phyloP scores from a whole-genome alignment of 768 basidiomycete species.

The Lactarius pseudohatsudake region DNA sequence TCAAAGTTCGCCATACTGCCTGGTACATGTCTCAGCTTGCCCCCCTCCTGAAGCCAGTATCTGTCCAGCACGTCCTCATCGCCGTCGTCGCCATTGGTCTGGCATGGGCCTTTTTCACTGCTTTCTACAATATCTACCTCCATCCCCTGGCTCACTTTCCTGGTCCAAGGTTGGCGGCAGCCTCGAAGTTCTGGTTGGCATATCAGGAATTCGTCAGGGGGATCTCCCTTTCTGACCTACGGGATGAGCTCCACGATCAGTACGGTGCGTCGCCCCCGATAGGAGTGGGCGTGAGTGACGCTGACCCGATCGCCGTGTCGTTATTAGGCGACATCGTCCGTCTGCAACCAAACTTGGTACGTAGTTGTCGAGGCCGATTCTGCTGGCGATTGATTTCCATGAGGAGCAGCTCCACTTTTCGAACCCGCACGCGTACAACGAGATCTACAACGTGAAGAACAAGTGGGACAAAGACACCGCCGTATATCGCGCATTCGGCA shows the following conservation, averaged over 20 bases:
- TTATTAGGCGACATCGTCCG: slow-evolving; percentile 40
- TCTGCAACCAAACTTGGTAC: slow-evolving; percentile 43
- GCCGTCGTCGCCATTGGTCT: neutral
- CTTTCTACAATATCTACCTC: slow-evolving; percentile 16
- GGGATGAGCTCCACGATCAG: slow-evolving; percentile 38
- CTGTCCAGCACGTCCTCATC: slow-evolving; percentile 6
- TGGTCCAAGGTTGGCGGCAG: slow-evolving; percentile 30
- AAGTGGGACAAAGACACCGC: slow-evolving; percentile 37
- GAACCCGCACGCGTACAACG: slow-evolving; percentile 41
- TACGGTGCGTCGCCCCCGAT: slow-evolving; percentile 34
- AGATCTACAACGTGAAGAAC: slow-evolving; percentile 42
- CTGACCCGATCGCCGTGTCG: neutral
- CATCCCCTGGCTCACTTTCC: slow-evolving; percentile 31
- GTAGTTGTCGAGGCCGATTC: neutral
- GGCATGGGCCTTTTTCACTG: neutral
- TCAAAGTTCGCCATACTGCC: neutral
- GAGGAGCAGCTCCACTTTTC: slow-evolving; percentile 43
- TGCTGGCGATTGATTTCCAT: neutral
- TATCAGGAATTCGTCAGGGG: slow-evolving; percentile 27
- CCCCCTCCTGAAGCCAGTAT: neutral
- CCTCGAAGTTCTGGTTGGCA: slow-evolving; percentile 26
- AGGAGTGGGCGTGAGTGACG: neutral
- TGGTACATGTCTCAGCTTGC: neutral
- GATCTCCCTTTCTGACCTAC: slow-evolving; percentile 34
- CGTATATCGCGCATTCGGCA: slow-evolving; percentile 42